phyloP scores from a whole-genome alignment of 306 rosid species.

The Trichosanthes truncata region DNA sequence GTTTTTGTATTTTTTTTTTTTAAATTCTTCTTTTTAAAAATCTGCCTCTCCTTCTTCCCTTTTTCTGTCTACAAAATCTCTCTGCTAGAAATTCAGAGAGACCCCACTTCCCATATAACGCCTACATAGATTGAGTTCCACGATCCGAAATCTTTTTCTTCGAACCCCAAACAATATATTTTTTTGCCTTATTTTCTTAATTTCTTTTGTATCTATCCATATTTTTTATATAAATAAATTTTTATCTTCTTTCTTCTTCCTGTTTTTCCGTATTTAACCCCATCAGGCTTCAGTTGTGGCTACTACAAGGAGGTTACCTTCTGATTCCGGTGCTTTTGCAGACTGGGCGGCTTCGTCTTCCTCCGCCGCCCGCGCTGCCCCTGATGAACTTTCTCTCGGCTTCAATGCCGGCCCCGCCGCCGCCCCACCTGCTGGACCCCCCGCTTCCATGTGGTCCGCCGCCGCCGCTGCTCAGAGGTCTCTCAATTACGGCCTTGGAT shows the following conservation, averaged over 20 bases:
- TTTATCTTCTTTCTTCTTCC: background rate
- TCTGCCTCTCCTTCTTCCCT: background rate
- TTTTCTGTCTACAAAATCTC: constrained; percentile 20
- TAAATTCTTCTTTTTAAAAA: too few relatives aligned
- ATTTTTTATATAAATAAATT: too few relatives aligned
- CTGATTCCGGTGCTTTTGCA: constrained; percentile 90
- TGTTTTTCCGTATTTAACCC: background rate
- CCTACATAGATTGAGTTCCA: constrained; percentile 27
- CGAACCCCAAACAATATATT: background rate
- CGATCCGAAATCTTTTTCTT: background rate
- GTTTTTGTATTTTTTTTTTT: background rate
- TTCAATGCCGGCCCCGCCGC: constrained; percentile 75
- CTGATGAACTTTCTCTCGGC: constrained; percentile 78
- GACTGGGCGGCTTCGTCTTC: constrained; percentile 75
- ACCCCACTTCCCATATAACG: constrained; percentile 56
- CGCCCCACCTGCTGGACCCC: constrained; percentile 33
- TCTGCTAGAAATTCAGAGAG: constrained; percentile 42
- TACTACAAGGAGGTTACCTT: constrained; percentile 89
- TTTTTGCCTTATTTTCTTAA: background rate
- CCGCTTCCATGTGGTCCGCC: constrained; percentile 38
- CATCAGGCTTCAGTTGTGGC: constrained; percentile 63
- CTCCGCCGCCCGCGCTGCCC: constrained; percentile 27
- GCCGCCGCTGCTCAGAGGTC: constrained; percentile 14
- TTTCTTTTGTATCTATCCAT: background rate
- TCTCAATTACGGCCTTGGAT: constrained; percentile 39